Evolutionary conservation across 2,329 filamentous ascomycete genomes (phyloP).

Genomic region (Emericellopsis atlantica): DNA sequence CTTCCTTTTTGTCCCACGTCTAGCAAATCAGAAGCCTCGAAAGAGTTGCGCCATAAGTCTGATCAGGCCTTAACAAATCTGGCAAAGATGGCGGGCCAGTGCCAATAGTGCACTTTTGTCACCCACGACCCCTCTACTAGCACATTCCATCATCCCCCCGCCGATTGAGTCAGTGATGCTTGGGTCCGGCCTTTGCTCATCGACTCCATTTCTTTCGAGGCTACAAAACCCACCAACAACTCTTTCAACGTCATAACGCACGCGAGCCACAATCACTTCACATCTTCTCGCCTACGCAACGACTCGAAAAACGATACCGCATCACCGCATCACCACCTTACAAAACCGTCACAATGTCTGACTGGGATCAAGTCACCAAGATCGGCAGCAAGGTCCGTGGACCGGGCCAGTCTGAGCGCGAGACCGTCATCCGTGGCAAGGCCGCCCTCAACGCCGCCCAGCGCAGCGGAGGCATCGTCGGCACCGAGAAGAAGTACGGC

Average conservation of each 20-base stretch:
- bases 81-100: no score
- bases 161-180: conserved; percentile 3
- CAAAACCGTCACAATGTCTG: conserved; percentile 37
- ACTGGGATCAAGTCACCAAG: conserved; percentile 79
- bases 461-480: conserved; percentile 61
- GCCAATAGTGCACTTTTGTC: neutral
- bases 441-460: conserved; percentile 77
- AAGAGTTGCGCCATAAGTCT: no score
- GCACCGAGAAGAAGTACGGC: conserved; percentile 83
- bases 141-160: conserved; percentile 2
- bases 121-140: neutral
- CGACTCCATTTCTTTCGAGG: no score
- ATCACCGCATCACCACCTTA: neutral
- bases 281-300: neutral
- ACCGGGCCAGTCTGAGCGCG: conserved; percentile 53
- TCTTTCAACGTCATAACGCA: neutral
- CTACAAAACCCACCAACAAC: no score
- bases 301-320: neutral
- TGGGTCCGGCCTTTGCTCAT: no score
- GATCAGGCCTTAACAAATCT: no score
- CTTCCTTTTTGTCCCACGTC: no score
- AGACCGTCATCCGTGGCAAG: conserved; percentile 83
- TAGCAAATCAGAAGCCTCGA: no score
- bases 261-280: neutral
- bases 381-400: conserved; percentile 78